These are phyloP conservation scores for Xylaria bambusicola DNA, from an alignment of 495 filamentous ascomycete species.

Conservation along the genomic window DNA sequence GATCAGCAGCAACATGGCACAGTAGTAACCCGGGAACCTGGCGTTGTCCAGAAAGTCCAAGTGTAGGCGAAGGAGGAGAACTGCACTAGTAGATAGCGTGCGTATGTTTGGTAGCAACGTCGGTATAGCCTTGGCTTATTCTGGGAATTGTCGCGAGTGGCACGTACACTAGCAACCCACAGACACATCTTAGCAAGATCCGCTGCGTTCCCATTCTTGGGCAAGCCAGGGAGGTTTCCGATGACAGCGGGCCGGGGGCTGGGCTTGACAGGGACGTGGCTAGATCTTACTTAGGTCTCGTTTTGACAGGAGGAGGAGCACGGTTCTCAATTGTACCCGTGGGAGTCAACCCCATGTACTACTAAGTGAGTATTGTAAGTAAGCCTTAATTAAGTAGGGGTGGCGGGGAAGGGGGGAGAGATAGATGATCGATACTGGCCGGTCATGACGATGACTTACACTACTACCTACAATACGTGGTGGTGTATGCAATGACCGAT, in stretches of 20 bases:
- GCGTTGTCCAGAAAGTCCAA: slow-evolving; percentile 7
- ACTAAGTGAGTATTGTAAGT: no score
- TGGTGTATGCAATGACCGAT: neutral
- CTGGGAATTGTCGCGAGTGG: slow-evolving; percentile 19
- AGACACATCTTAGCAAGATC: no score
- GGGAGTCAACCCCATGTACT: neutral
- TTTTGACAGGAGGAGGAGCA: slow-evolving; percentile 23
- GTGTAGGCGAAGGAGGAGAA: no score
- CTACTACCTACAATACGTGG: no score
- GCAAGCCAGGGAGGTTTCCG: slow-evolving; percentile 14
- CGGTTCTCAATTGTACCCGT: slow-evolving; percentile 9
- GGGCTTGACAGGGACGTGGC: slow-evolving; percentile 13
- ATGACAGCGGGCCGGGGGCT: slow-evolving; percentile 18
- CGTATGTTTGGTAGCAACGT: no score
- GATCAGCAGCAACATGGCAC: slow-evolving; percentile 7
- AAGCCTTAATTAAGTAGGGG: neutral
- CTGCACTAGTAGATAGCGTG: neutral
- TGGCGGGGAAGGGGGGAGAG: neutral
- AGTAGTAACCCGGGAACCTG: slow-evolving; percentile 17
- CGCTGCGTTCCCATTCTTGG: neutral
- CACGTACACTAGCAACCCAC: neutral
- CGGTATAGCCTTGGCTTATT: slow-evolving; percentile 11
- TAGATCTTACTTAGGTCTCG: slow-evolving; percentile 16
- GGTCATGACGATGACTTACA: no score
- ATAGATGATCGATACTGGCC: no score